phyloP scores from a whole-genome alignment of 139 green algal species.

The Gonium pectorale region DNA sequence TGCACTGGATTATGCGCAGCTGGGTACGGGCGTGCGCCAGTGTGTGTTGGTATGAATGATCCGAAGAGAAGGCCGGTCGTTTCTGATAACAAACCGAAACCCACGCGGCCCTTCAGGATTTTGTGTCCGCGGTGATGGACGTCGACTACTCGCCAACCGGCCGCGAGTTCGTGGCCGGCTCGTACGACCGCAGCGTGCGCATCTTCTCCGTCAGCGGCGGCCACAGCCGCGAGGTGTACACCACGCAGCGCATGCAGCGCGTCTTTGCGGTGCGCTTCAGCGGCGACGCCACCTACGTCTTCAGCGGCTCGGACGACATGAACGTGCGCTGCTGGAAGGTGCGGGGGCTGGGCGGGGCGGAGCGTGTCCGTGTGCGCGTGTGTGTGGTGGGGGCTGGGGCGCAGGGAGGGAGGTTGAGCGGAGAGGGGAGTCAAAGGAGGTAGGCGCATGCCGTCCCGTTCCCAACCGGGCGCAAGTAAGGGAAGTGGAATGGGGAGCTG shows the following conservation, averaged over 20 bases:
- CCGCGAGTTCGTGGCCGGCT: constrained; percentile 96
- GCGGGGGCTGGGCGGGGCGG: not conserved
- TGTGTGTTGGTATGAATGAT: constrained; percentile 10
- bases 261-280: constrained; percentile 90
- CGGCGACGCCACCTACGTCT: constrained; percentile 94
- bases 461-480: too few species aligned
- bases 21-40: too few species aligned
- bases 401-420: too few species aligned
- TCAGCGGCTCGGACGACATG: constrained; percentile 92
- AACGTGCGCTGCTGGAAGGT: constrained; percentile 93
- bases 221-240: constrained; percentile 89
- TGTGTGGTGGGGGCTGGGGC: too few species aligned
- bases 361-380: not conserved
- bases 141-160: constrained; percentile 98
- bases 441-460: too few species aligned
- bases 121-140: constrained; percentile 96
- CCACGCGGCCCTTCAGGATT: constrained; percentile 72
- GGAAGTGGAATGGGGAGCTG: too few species aligned
- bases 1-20: too few species aligned
- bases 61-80: not conserved
- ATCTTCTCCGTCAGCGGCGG: constrained; percentile 93
- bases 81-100: too few species aligned
- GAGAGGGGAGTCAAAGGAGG: too few species aligned
- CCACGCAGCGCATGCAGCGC: constrained; percentile 97
- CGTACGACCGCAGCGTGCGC: constrained; percentile 94